Base-by-base conservation (phyloP, 371 early-diverging fungal genomes). In the Enterocytospora artemiae region DNA sequence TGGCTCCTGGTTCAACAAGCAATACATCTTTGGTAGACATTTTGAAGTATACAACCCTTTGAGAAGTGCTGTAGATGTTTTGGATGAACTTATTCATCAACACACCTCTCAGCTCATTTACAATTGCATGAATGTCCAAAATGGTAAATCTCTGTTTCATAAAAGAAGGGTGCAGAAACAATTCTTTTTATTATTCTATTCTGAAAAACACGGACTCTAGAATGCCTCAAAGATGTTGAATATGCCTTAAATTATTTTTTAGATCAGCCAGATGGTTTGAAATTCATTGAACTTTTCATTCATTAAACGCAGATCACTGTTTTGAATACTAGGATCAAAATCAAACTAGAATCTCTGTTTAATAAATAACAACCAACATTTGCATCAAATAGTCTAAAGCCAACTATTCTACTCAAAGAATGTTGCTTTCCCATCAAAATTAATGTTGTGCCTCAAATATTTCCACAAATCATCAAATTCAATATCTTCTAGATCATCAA, bases 91-190 rank as follows among this genome's bases (percentile, higher is more conserved):
- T 65, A n/a, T 54, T 65, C 28, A 43, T 27, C 22, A 77, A 50
- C 25, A 59, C 67, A 9, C 25, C 33, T 34, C 70, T 55, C 5
- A 74, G 37, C 50, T 79, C 79, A 49, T 79, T 79, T 28, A 71
- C 70, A 12, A 67, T 64, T 27, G 79, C 75, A 37, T 69, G 37
- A 36, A 77, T 70, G 65, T 79, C 79, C 5, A 79, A 51, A 66
- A 73, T 71, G 5, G 69, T 69, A 41, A 77, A 71, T 64, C 74
- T 61, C 69, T 74, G 75, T 62, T 79, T 79, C 79, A 79, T 79
- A 25, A n/a, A n/a, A n/a, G n/a, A n/a, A n/a, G n/a, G n/a, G n/a
- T n/a, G n/a, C n/a, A n/a, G n/a, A n/a, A n/a, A n/a, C n/a, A n/a
- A n/a, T n/a, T n/a, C n/a, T n/a, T n/a, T n/a, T n/a, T n/a, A n/a